Evolutionary conservation across 257 asterid species (phyloP).

Genomic region (Solanum appendiculatum): DNA sequence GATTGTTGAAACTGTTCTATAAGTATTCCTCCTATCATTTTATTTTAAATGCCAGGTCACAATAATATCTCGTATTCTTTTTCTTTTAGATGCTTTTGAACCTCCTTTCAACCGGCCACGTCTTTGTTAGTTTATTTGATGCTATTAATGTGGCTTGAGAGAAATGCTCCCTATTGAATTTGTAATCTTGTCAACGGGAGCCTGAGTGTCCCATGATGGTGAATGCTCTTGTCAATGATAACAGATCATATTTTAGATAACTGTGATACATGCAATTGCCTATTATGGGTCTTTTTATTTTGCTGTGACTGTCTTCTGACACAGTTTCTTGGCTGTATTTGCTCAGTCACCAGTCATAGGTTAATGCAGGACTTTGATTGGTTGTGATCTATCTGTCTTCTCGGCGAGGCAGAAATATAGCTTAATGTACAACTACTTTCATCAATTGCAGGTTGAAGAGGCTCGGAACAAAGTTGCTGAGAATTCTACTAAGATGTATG

Average conservation of each 20-base stretch:
- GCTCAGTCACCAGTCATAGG: background rate
- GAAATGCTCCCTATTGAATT: background rate
- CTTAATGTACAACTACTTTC: background rate
- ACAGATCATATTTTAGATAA: background rate
- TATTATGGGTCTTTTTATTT: background rate
- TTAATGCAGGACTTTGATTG: background rate
- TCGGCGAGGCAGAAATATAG: background rate
- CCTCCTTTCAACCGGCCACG: background rate
- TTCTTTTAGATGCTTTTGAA: background rate
- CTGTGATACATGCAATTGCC: background rate
- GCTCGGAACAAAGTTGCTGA: conserved; percentile 58
- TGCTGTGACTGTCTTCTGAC: background rate
- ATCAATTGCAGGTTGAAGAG: conserved; percentile 70
- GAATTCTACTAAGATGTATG: conserved; percentile 56
- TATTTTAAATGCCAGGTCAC: background rate
- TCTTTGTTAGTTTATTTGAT: background rate
- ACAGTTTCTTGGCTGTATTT: background rate
- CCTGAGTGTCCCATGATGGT: background rate
- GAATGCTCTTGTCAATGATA: background rate
- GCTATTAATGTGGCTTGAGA: background rate
- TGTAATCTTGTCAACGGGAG: background rate
- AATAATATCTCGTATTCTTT: background rate
- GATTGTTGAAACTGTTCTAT: background rate
- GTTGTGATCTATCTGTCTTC: background rate
- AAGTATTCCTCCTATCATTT: background rate